A percentile compares a stretch with the other conserved stretches of the same genome.
These are phyloP conservation scores for Candida xyloterini DNA, from an alignment of 805 yeast genomes.

Conservation along the genomic window DNA sequence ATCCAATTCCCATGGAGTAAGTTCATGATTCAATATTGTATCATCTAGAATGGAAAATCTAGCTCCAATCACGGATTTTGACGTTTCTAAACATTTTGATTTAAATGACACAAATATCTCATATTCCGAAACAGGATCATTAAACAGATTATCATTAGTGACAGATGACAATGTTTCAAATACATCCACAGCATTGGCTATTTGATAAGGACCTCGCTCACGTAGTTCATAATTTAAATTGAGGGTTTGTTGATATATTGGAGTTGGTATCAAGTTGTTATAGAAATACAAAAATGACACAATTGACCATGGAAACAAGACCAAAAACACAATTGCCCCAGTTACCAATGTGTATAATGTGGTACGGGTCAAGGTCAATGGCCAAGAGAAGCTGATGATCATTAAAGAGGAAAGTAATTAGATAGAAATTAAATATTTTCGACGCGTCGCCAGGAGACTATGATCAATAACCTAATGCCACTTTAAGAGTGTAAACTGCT, in stretches of 20 bases:
- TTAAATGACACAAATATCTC: slow-evolving; percentile 21
- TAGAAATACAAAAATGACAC: slow-evolving; percentile 32
- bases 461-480: slow-evolving; percentile 38
- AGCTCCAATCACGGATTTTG: slow-evolving; percentile 17
- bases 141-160: slow-evolving; percentile 6
- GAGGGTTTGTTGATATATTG: slow-evolving; percentile 14
- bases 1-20: slow-evolving; percentile 24
- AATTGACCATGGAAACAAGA: slow-evolving; percentile 34
- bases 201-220: slow-evolving; percentile 23
- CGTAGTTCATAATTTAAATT: slow-evolving; percentile 22
- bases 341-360: slow-evolving; percentile 17
- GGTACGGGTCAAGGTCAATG: slow-evolving; percentile 23
- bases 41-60: slow-evolving; percentile 25
- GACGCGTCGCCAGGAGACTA: slow-evolving; percentile 3
- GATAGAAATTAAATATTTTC: background rate
- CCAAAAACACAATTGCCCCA: slow-evolving; percentile 18
- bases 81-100: slow-evolving; percentile 10
- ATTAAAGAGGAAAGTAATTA: slow-evolving; percentile 7
- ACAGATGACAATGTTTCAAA: slow-evolving; percentile 12
- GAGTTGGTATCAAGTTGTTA: slow-evolving; percentile 29
- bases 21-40: slow-evolving; percentile 17
- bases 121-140: slow-evolving; percentile 18
- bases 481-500: slow-evolving; percentile 64
- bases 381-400: slow-evolving; percentile 24
- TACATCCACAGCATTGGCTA: slow-evolving; percentile 21